phyloP scores from a whole-genome alignment of 225 moss, liverwort and hornwort species.

The Marchantia paleacea region DNA sequence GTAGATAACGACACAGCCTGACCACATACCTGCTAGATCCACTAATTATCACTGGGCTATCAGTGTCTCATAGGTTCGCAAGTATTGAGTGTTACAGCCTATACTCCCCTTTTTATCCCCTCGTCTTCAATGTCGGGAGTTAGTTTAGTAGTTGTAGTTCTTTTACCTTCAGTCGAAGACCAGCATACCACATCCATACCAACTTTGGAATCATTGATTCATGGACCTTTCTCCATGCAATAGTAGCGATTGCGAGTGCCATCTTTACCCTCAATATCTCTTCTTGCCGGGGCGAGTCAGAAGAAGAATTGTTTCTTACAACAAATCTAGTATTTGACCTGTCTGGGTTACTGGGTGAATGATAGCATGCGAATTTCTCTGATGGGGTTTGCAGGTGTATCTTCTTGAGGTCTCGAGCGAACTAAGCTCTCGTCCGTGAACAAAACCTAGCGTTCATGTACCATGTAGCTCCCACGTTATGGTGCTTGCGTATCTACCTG shows the following conservation, averaged over 20 bases:
- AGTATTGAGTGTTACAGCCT: neutral
- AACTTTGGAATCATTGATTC: neutral
- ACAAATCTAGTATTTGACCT: too few relatives aligned
- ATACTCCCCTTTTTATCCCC: neutral
- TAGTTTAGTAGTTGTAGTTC: neutral
- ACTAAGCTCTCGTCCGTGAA: too few relatives aligned
- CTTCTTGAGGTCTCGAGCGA: too few relatives aligned
- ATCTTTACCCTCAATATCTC: neutral
- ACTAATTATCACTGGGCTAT: neutral
- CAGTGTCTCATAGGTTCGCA: neutral
- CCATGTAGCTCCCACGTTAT: too few relatives aligned
- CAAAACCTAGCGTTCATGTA: too few relatives aligned
- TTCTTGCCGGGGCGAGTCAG: neutral
- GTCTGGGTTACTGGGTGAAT: too few relatives aligned
- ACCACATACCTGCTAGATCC: neutral
- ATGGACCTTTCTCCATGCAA: neutral
- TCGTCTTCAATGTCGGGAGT: slow-evolving; percentile 1
- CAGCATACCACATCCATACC: slow-evolving; percentile 3
- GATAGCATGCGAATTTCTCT: too few relatives aligned
- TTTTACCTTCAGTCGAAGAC: slow-evolving; percentile 9
- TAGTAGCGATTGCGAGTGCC: neutral
- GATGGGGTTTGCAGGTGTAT: too few relatives aligned
- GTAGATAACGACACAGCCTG: slow-evolving; percentile 11
- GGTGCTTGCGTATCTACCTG: too few relatives aligned
- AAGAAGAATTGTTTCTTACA: neutral